phyloP scores from a whole-genome alignment of 1,284 basidiomycete species.

The Ceratobasidium theobromae region DNA sequence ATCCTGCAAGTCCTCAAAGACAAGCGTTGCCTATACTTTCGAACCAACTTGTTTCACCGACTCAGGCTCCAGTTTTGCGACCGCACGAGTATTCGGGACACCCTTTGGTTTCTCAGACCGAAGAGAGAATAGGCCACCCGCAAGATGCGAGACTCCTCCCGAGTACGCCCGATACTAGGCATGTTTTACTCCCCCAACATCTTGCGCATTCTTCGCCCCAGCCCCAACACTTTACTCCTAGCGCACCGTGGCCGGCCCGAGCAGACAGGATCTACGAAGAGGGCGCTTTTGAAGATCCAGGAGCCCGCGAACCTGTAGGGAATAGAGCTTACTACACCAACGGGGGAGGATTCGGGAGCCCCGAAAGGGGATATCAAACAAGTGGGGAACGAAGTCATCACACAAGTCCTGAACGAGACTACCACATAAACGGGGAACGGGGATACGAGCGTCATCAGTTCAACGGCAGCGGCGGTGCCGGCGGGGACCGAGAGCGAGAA shows the following conservation, averaged over 20 bases:
- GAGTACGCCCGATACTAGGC: too few relatives aligned
- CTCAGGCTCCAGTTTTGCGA: not conserved
- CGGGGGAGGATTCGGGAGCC: not conserved
- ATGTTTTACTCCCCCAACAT: too few relatives aligned
- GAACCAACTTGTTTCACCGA: not conserved
- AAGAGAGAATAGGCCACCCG: too few relatives aligned
- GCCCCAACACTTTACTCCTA: not conserved
- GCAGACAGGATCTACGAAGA: not conserved
- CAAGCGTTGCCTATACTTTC: not conserved
- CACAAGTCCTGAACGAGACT: not conserved
- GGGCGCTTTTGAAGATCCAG: not conserved
- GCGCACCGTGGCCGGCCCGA: constrained; percentile 8
- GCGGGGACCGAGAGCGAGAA: not conserved
- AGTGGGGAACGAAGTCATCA: not conserved
- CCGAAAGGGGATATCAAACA: not conserved
- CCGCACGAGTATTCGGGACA: not conserved
- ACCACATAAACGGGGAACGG: constrained; percentile 9
- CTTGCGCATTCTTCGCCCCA: not conserved
- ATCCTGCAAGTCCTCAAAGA: not conserved
- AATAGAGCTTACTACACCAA: not conserved
- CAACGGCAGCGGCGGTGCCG: not conserved
- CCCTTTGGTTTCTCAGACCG: too few relatives aligned
- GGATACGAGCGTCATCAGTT: not conserved
- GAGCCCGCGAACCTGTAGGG: not conserved
- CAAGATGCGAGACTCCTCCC: too few relatives aligned